Evolutionary conservation across 1,139 yeast species (phyloP).

Genomic region (Pneumocystis murina): DNA sequence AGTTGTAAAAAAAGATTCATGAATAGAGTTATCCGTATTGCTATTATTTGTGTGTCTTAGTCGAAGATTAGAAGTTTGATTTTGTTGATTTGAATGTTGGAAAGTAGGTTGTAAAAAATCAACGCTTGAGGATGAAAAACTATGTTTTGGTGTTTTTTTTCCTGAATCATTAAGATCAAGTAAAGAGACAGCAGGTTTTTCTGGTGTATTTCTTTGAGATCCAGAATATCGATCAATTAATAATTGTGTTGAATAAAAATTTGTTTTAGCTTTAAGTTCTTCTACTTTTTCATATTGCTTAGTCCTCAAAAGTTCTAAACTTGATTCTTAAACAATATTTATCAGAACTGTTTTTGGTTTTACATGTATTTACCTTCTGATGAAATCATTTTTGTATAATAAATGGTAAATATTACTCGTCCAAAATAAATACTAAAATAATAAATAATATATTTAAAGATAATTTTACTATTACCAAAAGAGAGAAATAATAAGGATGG

Average conservation of each 20-base stretch:
- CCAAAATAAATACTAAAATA: background rate
- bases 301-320: conserved; percentile 30
- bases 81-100: background rate
- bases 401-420: background rate
- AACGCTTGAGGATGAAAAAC: background rate
- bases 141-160: background rate
- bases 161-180: background rate
- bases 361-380: background rate
- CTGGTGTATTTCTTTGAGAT: background rate
- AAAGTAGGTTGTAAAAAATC: background rate
- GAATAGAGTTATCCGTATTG: background rate
- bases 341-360: background rate
- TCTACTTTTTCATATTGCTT: conserved; percentile 50
- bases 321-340: background rate
- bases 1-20: background rate
- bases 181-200: background rate
- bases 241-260: conserved; percentile 60
- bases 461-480: background rate
- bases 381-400: background rate
- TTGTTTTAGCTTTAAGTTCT: conserved; percentile 65
- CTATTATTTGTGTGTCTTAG: background rate
- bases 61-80: background rate
- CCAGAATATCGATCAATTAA: conserved; percentile 40
- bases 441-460: background rate
- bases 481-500: background rate